Evolutionary conservation across 1,284 basidiomycete species (phyloP), one percentile per base, ranked within the genome.

Genomic region (Porodaedalea pini): DNA sequence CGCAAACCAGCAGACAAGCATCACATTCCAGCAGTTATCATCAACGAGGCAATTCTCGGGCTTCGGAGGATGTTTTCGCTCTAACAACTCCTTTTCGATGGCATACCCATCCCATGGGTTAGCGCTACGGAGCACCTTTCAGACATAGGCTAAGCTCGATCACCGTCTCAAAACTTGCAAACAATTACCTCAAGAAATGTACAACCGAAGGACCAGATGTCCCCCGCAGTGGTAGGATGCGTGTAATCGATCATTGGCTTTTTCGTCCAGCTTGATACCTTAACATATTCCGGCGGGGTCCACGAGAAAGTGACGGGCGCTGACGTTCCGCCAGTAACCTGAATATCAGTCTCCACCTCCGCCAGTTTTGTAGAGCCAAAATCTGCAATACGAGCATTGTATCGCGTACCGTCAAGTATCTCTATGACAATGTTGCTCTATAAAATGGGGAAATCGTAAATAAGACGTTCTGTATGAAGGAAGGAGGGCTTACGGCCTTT

Each of bases 171-270:
- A 5, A 36, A 21, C 15, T 2, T 11, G 2, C 23, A 34, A 19
- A 11, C 34, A 27, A 39, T 13, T 21, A 54, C 52, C 40, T 54
- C 52, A 13, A 54, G 40, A 31, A 54, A 44, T 1, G 43, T 44
- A 23, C 52, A 54, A 0, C 52, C 52, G 15, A 54, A 54, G 17
- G 52, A 41, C 52, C 52, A 54, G 13, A 54, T 23, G 23, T 54
- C 52, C 6, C 52, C 39, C 17, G 21, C 19, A 7, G 27, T 25
- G 4, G 39, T 34, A 7, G 48, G 48, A 3, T 50, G n/a, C 6
- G 29, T 21, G 27, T 34, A 50, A 23, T 50, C 48, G 4, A 50
- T 36, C 19, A 34, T 25, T n/a, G 25, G 13, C 17, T 21, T 19
- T 15, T n/a, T 13, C n/a, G 48, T 32, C 45, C 21, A 29, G 19